Evolutionary conservation across 805 yeast species (phyloP), one percentile per base, ranked within the genome.

Genomic region (Cyberlindnera mississippiensis): DNA sequence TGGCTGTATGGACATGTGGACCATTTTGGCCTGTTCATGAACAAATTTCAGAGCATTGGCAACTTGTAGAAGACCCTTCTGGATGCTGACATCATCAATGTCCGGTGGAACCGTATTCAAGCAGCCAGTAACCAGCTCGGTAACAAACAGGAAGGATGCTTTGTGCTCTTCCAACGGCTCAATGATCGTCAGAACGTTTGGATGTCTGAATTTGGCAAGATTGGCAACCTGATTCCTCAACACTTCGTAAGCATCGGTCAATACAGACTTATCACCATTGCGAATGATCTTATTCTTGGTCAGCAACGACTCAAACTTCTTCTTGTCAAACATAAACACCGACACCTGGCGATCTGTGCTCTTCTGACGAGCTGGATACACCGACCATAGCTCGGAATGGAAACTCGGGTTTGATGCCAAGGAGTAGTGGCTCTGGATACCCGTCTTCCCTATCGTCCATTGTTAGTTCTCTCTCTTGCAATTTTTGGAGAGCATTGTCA

Each of bases 131-230:
- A 93, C 81, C 27, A 81, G 77, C 60, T 93, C 99, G 0, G 95
- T 79, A 11, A 85, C 99, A 66, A 93, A 91, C 41, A 83, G 58
- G 50, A 90, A 73, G 43, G 86, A 76, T 50, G 76, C 74, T 50
- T 82, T 82, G 28, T 91, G 85, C 51, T 89, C 95, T 61, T 93
- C 98, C 47, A 90, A 63, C 0, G 95, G 96, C 59, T 95, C 99
- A 28, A 86, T 76, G 3, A 93, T 71, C 1, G 89, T 81, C 35
- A 93, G 64, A 20, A 93, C 72, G 49, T 88, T 82, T 0, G 99
- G 99, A 60, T 93, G 99, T 51, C 89, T 84, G 52, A 93, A 68
- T 57, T 82, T 85, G 14, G 95, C 78, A 57, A 90, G 65, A 48
- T 83, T 82, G 17, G 77, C 65, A 2, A 88, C 82, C 53, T 89